Percentiles rank a stretch among this genome's conserved stretches.
phyloP scores from a whole-genome alignment of 1,284 basidiomycete genomes.

The Prillingera fragicola region DNA sequence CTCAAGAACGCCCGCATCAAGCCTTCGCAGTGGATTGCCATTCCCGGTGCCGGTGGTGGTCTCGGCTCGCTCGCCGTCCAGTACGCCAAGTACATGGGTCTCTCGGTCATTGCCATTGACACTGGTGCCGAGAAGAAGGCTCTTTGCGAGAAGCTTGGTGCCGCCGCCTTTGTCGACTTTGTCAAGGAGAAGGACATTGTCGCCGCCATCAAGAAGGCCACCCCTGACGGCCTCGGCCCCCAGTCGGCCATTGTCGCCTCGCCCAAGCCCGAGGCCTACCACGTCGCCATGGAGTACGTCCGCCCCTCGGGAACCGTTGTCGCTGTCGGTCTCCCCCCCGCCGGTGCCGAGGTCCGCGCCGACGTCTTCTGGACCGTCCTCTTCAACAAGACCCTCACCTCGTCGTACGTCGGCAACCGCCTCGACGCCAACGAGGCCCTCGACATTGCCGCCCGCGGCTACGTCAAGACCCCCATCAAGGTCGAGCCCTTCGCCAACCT shows the following conservation, averaged over 20 bases:
- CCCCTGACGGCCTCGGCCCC: constrained; percentile 62
- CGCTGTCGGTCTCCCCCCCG: constrained; percentile 66
- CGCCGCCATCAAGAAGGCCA: constrained; percentile 52
- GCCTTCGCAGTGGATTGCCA: constrained; percentile 73
- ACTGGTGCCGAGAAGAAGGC: constrained; percentile 69
- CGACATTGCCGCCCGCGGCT: constrained; percentile 62
- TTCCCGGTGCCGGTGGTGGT: constrained; percentile 54
- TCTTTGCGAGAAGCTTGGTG: constrained; percentile 64
- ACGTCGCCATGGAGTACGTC: constrained; percentile 65
- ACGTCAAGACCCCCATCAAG: constrained; percentile 59
- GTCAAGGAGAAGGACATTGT: constrained; percentile 46
- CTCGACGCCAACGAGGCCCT: constrained; percentile 70
- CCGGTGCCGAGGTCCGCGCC: constrained; percentile 46
- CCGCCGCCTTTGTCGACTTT: constrained; percentile 76
- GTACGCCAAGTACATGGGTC: constrained; percentile 68
- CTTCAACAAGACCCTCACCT: constrained; percentile 63
- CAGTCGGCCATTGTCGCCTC: constrained; percentile 67
- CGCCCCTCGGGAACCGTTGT: constrained; percentile 61
- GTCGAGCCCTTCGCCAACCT: constrained; percentile 56
- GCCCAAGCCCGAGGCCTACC: constrained; percentile 55
- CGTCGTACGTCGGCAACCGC: constrained; percentile 68
- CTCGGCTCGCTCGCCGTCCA: constrained; percentile 58
- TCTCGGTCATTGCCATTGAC: constrained; percentile 71
- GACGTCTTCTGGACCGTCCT: constrained; percentile 70
- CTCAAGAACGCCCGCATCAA: constrained; percentile 66